Base-by-base conservation (phyloP, 306 rosid species). In the Prunus davidiana region DNA sequence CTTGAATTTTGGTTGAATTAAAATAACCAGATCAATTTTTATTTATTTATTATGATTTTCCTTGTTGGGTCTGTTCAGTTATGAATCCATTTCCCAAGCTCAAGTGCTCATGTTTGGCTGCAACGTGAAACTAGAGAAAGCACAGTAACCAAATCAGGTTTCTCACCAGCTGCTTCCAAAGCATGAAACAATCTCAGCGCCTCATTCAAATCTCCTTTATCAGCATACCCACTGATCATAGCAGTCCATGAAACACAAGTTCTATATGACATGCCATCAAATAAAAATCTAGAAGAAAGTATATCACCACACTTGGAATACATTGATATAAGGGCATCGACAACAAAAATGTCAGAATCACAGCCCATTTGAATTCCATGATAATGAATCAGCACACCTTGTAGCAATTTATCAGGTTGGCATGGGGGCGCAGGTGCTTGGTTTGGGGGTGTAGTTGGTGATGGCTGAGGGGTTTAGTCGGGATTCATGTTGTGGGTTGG, bases 191-290 rank as follows among this genome's bases (percentile, higher is more conserved):
- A 76, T 25, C 77, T 6, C 64, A 87, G 75, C 0, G 92, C 92
- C 82, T 89, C 88, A 5, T 80, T 64, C 76, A 87, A 74, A 41
- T 78, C 71, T 71, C 93, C 90, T 76, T 74, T 81, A 71, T 89
- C 87, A 52, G 90, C 80, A 67, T 87, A 91, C 22, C 90, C 89
- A 51, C 87, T 84, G 80, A 91, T 86, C 82, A 91, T 84, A 73
- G 85, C 85, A 67, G 86, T 91, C 97, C 97, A 91, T 7, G 93
- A 87, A 78, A 91, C 92, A 74, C 91, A 80, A 47, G 91, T 89
- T 76, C 86, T 86, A 46, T 46, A 24, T 61, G 68, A 52, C 89
- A 87, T 82, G 28, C 75, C 71, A 55, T 91, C 91, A 69, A 91
- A 91, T 73, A 84, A 82, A 77, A 55, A 56, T 47, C 83, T 81